Base-by-base conservation (phyloP, 2,329 filamentous ascomycete species). In the Neocatenulostroma microsporum region DNA sequence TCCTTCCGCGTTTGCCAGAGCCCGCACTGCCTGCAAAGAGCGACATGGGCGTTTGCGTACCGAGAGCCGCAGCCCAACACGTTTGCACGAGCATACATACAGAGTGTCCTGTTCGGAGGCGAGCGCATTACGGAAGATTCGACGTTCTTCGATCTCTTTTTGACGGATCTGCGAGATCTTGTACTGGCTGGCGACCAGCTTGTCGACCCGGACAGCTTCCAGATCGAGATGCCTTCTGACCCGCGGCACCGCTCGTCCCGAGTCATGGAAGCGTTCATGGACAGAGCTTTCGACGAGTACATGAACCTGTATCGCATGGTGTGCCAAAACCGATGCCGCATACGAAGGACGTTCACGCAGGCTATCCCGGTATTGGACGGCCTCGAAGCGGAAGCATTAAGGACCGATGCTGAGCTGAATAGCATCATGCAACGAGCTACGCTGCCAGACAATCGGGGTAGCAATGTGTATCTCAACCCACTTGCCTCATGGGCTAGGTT, bases 401-500 rank as follows among this genome's bases (percentile, higher is more conserved):
- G 48, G 11, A 34, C 41, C 4, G 55, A 58, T 30, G 33, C 36
- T 2, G 36, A 45, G 9, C 39, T 54, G 8, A 23, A 35, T n/a
- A 25, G 21, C 7, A 38, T 44, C 24, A 21, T 28, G 9, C 17
- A 23, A 34, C 23, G 29, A 42, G 13, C 21, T 33, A 17, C 33
- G 30, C 17, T 30, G 15, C 25, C 18, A n/a, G n/a, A n/a, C 11
- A 35, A 23, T 20, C 20, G 37, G 11, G 29, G 30, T 9, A 21
- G 24, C 18, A 31, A 33, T 27, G 26, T 18, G 30, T 70, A 63
- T 64, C 68, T 80, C 0, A 81, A 84, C 35, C 80, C 86, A 0
- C 69, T 96, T 1, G 86, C 84, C 1, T 87, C 83, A 3, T 98
- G 91, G 91, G 76, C 80, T 0, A 93, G 89, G 51, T 74, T 88